These are phyloP conservation scores for Talaromyces rugulosus DNA, from an alignment of 2,329 filamentous ascomycete species.

Conservation along the genomic window DNA sequence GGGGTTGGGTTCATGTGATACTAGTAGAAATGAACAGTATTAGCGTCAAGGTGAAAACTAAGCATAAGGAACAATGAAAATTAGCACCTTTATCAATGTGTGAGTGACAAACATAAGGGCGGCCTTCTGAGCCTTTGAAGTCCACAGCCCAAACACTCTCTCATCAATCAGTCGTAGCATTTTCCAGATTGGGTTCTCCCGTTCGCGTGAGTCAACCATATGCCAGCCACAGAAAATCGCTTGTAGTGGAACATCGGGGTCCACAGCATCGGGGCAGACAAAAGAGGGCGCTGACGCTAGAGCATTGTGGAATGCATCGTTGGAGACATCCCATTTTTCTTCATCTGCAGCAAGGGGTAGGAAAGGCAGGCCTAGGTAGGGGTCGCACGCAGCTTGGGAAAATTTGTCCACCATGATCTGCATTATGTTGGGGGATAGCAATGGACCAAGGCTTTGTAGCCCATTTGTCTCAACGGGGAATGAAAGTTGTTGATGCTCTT, in stretches of 20 bases:
- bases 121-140: neutral
- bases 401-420: neutral
- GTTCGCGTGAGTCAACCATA: neutral
- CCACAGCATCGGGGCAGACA: neutral
- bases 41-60: neutral
- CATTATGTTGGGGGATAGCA: neutral
- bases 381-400: neutral
- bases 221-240: neutral
- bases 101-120: neutral
- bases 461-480: neutral
- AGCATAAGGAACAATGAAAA: neutral
- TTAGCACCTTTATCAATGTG: neutral
- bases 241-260: neutral
- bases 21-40: neutral
- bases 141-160: neutral
- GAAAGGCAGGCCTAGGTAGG: neutral
- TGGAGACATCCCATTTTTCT: neutral
- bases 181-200: neutral
- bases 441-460: neutral
- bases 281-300: neutral
- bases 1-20: neutral
- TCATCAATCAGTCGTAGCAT: neutral
- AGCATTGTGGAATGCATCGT: neutral
- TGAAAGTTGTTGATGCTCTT: neutral
- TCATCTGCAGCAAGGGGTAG: neutral